These are phyloP conservation scores for Yamagishiella unicocca DNA, from an alignment of 139 green algal species.

Conservation along the genomic window DNA sequence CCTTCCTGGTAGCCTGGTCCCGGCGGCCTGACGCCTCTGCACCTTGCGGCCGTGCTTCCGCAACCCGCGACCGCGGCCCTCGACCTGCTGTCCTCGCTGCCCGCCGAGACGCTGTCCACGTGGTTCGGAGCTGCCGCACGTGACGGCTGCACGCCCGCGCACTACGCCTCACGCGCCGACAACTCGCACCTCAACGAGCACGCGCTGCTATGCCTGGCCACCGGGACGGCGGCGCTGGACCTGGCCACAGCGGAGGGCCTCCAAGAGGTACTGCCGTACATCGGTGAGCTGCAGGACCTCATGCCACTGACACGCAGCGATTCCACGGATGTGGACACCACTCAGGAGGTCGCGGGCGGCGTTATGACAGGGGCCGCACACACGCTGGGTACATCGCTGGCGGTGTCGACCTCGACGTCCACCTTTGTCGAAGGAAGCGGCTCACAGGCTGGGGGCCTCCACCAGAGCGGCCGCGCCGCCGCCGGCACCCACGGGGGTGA, in stretches of 20 bases:
- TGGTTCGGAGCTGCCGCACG: slow-evolving; percentile 26
- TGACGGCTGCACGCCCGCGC: slow-evolving; percentile 36
- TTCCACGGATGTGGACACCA: not conserved
- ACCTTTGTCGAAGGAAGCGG: not conserved
- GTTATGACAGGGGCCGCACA: not conserved
- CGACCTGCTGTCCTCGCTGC: slow-evolving; percentile 27
- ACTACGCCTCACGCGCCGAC: slow-evolving; percentile 26
- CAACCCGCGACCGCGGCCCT: not conserved
- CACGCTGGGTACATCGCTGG: not conserved
- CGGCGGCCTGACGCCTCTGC: slow-evolving; percentile 38
- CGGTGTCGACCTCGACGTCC: not conserved
- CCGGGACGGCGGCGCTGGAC: not conserved
- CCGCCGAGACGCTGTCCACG: slow-evolving; percentile 22
- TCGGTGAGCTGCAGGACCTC: not conserved
- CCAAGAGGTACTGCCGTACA: slow-evolving; percentile 17
- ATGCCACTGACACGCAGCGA: not conserved
- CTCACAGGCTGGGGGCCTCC: too few species aligned
- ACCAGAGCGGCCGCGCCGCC: too few species aligned
- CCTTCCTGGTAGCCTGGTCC: slow-evolving; percentile 44
- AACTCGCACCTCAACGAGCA: slow-evolving; percentile 45
- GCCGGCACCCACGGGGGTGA: too few species aligned
- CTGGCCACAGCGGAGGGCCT: not conserved
- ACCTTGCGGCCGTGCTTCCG: slow-evolving; percentile 44
- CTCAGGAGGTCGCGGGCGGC: too few species aligned
- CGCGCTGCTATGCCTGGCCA: slow-evolving; percentile 26